phyloP scores from a whole-genome alignment of 1,284 basidiomycete genomes.

The Cutaneotrichosporon sp. region DNA sequence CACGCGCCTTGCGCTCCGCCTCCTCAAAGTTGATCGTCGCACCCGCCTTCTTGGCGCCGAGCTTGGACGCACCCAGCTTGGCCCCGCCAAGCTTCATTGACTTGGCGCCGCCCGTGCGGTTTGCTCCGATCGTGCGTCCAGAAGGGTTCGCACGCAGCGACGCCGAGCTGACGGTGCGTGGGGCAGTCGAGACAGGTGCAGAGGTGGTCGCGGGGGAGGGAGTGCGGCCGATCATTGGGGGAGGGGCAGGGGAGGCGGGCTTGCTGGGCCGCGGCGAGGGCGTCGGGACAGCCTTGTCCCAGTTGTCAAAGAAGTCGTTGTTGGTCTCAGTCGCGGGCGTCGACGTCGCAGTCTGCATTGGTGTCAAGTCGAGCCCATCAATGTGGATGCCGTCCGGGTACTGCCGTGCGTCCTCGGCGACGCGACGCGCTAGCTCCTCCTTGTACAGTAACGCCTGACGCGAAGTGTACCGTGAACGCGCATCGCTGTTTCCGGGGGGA shows the following conservation, averaged over 20 bases:
- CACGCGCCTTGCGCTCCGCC: slow-evolving; percentile 78
- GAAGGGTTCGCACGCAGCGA: slow-evolving; percentile 50
- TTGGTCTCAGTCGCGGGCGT: slow-evolving; percentile 57
- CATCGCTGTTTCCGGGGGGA: slow-evolving; percentile 64
- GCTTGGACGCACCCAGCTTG: slow-evolving; percentile 59
- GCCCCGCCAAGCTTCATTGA: slow-evolving; percentile 59
- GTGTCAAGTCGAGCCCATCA: slow-evolving; percentile 64
- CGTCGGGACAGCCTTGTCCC: slow-evolving; percentile 68
- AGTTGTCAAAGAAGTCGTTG: slow-evolving; percentile 93
- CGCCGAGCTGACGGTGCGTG: slow-evolving; percentile 56
- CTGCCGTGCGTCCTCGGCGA: slow-evolving; percentile 74
- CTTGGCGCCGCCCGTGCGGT: slow-evolving; percentile 42
- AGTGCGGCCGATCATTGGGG: slow-evolving; percentile 46
- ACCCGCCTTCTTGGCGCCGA: slow-evolving; percentile 79
- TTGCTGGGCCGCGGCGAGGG: slow-evolving; percentile 36
- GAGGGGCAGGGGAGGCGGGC: slow-evolving; percentile 35
- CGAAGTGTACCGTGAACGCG: slow-evolving; percentile 86
- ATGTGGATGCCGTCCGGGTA: slow-evolving; percentile 74
- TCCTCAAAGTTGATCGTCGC: slow-evolving; percentile 83
- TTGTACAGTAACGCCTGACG: slow-evolving; percentile 83
- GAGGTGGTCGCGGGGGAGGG: slow-evolving; percentile 21
- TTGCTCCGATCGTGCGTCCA: slow-evolving; percentile 60
- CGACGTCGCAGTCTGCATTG: slow-evolving; percentile 55
- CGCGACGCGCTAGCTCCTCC: slow-evolving; percentile 80
- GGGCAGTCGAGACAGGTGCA: slow-evolving; percentile 31